These are phyloP conservation scores for Alternaria brassicicola DNA, from an alignment of 2,329 filamentous ascomycete genomes.

Conservation along the genomic window DNA sequence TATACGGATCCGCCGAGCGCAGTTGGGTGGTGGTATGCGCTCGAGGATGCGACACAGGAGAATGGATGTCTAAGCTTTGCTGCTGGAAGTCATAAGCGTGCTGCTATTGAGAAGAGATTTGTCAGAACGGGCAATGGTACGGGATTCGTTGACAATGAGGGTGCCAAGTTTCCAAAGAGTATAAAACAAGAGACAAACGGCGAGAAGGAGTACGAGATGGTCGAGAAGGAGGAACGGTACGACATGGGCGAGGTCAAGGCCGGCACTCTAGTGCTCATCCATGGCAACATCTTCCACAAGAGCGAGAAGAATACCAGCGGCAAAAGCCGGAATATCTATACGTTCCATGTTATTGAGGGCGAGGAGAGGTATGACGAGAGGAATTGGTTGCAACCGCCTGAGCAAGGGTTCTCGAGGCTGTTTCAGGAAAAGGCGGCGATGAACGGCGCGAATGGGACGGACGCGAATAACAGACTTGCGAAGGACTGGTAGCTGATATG, in stretches of 20 bases:
- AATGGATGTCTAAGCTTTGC: constrained; percentile 92
- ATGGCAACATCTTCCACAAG: constrained; percentile 95
- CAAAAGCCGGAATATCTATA: constrained; percentile 93
- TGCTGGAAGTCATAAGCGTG: constrained; percentile 78
- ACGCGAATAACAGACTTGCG: constrained; percentile 13
- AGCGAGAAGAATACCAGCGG: constrained; percentile 88
- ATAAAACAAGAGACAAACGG: constrained; percentile 50
- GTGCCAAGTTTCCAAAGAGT: constrained; percentile 64
- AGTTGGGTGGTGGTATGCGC: constrained; percentile 95
- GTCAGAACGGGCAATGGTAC: constrained; percentile 65
- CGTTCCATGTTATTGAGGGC: constrained; percentile 94
- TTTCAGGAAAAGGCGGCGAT: constrained; percentile 40
- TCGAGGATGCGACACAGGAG: constrained; percentile 84
- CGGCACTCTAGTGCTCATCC: constrained; percentile 88
- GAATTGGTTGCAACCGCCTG: constrained; percentile 93
- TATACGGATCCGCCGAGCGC: constrained; percentile 89
- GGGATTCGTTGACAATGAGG: constrained; percentile 66
- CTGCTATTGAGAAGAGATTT: constrained; percentile 73
- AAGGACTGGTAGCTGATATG: constrained; percentile 22
- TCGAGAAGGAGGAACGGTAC: constrained; percentile 63
- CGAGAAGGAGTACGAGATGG: constrained; percentile 33
- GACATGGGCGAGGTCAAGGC: constrained; percentile 87
- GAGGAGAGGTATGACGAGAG: constrained; percentile 77
- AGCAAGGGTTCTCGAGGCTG: constrained; percentile 76
- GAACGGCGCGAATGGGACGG: neutral